Evolutionary conservation across 805 yeast genomes (phyloP).

Genomic region (Blastobotrys parvus): DNA sequence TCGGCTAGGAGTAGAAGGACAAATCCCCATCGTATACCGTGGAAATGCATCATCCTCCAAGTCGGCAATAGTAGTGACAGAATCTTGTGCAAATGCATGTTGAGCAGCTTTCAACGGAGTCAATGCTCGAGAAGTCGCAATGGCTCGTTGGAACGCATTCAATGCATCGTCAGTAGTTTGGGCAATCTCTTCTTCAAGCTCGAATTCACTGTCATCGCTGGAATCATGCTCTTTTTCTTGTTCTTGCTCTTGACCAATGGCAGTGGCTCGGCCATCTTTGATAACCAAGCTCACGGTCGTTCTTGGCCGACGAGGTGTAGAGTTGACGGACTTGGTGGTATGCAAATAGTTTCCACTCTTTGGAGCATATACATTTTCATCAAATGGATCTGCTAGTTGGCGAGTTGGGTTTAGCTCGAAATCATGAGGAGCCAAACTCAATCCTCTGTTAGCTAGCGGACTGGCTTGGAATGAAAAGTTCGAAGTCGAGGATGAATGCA

Average conservation of each 20-base stretch:
- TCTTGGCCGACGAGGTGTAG: too few species aligned
- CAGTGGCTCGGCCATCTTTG: neutral
- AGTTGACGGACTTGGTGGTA: too few species aligned
- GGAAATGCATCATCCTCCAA: too few species aligned
- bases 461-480: too few species aligned
- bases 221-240: neutral
- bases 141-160: constrained; percentile 3
- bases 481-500: too few species aligned
- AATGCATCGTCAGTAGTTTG: constrained; percentile 1
- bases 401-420: neutral
- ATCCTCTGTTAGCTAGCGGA: neutral
- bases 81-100: neutral
- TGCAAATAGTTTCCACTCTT: too few species aligned
- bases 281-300: neutral
- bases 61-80: too few species aligned
- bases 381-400: neutral
- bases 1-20: neutral
- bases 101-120: neutral
- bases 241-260: neutral
- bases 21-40: neutral
- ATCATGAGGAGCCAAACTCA: neutral
- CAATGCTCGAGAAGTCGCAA: neutral
- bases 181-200: neutral
- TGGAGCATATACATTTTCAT: too few species aligned
- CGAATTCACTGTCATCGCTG: neutral